Percentiles rank a stretch among this genome's conserved stretches.
phyloP scores from a whole-genome alignment of 202 grass and related monocot genomes.

The Sporobolus alterniflorus region DNA sequence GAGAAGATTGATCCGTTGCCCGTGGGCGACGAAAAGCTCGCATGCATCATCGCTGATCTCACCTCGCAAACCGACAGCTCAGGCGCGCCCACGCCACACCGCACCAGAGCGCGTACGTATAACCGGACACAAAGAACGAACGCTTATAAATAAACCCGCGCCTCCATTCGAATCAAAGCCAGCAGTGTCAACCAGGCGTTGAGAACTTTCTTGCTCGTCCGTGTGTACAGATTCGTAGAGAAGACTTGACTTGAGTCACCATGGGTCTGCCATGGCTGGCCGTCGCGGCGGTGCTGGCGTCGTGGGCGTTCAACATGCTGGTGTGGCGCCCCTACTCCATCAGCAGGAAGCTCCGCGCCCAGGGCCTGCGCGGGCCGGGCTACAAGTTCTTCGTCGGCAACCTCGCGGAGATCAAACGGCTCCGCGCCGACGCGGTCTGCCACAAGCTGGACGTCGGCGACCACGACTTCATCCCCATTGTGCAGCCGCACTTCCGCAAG shows the following conservation, averaged over 20 bases:
- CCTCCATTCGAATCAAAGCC: no score
- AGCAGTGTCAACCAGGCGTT: no score
- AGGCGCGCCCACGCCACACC: neutral
- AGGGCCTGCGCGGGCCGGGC: constrained; percentile 48
- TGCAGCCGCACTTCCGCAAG: constrained; percentile 48
- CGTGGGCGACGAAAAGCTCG: neutral
- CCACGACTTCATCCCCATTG: constrained; percentile 58
- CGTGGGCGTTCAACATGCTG: constrained; percentile 39
- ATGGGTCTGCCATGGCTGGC: constrained; percentile 28
- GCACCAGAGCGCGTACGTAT: no score
- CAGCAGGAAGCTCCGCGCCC: constrained; percentile 31
- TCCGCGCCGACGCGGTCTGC: constrained; percentile 23
- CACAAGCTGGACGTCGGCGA: constrained; percentile 27
- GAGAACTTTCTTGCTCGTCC: neutral
- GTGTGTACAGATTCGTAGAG: neutral
- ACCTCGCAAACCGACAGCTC: neutral
- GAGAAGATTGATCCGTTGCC: no score
- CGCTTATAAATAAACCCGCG: neutral
- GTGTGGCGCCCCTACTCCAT: constrained; percentile 43
- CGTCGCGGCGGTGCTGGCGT: constrained; percentile 16
- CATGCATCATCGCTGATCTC: neutral
- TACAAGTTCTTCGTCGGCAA: constrained; percentile 55
- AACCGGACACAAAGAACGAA: neutral
- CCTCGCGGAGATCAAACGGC: constrained; percentile 39
- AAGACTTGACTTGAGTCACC: neutral